phyloP scores from a whole-genome alignment of 768 basidiomycete species.

The Agrocybe pediades region DNA sequence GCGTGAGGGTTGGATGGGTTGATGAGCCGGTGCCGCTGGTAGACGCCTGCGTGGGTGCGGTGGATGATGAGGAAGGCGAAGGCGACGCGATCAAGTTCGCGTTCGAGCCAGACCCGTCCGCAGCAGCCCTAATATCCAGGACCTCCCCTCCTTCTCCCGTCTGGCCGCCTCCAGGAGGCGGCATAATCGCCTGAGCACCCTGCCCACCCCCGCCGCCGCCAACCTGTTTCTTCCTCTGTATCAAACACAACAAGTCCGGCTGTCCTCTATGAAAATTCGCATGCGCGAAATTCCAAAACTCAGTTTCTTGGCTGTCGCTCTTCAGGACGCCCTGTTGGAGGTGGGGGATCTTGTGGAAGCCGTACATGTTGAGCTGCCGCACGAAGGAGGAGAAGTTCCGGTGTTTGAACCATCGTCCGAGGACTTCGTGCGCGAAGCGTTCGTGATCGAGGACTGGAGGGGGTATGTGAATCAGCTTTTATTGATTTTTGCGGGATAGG shows the following conservation, averaged over 20 bases:
- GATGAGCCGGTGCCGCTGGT: neutral
- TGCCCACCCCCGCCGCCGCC: neutral
- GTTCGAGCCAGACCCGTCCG: too few species aligned
- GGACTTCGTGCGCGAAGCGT: constrained; percentile 84
- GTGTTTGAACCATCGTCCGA: constrained; percentile 97
- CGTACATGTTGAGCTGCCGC: constrained; percentile 94
- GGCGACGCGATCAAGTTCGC: too few species aligned
- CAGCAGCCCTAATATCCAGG: neutral
- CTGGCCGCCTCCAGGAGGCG: constrained; percentile 5
- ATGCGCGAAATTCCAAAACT: constrained; percentile 92
- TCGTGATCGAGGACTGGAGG: constrained; percentile 87
- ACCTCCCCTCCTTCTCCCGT: neutral
- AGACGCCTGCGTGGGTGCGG: constrained; percentile 18
- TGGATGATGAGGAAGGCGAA: constrained; percentile 26
- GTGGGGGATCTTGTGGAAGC: constrained; percentile 94
- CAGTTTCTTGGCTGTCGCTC: constrained; percentile 69
- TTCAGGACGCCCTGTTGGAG: constrained; percentile 92
- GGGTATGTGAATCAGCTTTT: neutral
- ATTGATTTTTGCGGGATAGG: neutral
- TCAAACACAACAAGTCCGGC: constrained; percentile 83
- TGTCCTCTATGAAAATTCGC: constrained; percentile 87
- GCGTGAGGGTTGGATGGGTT: too few species aligned
- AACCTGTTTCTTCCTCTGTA: constrained; percentile 81
- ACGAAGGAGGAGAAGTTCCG: constrained; percentile 93
- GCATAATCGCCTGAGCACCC: constrained; percentile 12